Percentiles rank a stretch among this genome's conserved stretches.
Conservation (phyloP, 2,329 filamentous ascomycete genomes). For the Aspergillus sp. region DNA sequence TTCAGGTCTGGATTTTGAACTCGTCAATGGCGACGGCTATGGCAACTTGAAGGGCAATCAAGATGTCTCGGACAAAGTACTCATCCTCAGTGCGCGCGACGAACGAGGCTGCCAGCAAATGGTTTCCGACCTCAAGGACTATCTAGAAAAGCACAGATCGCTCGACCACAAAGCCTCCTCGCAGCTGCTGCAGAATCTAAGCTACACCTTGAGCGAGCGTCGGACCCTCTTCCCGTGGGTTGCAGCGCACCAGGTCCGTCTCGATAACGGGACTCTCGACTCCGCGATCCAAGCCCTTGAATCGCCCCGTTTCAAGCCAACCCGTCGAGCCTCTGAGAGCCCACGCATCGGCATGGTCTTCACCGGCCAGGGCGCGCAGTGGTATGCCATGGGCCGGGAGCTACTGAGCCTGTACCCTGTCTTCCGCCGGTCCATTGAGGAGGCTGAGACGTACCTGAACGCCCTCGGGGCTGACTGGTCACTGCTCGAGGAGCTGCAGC, state of each 20-base stretch:
- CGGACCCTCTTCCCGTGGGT: background rate
- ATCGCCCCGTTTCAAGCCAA: background rate
- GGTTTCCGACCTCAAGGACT: conserved; percentile 34
- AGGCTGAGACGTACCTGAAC: background rate
- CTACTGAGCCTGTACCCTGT: conserved; percentile 16
- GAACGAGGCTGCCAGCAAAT: background rate
- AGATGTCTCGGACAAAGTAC: background rate
- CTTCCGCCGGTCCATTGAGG: conserved; percentile 14
- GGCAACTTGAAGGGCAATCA: background rate
- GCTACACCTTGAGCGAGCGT: conserved; percentile 10
- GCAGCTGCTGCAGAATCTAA: conserved; percentile 1
- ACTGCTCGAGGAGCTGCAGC: conserved; percentile 1
- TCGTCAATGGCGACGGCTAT: conserved; percentile 20
- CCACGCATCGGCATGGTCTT: conserved; percentile 25
- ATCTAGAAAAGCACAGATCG: background rate
- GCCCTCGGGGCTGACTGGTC: conserved; percentile 6
- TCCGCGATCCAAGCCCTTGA: background rate
- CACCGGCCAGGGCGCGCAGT: conserved; percentile 39
- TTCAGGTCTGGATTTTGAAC: background rate
- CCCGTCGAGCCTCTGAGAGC: background rate
- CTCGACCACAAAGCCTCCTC: background rate
- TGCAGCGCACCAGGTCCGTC: background rate
- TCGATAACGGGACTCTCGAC: background rate
- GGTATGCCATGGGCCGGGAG: conserved; percentile 28
- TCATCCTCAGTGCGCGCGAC: background rate